These are phyloP conservation scores for Paracorniculantispora psalliotae DNA, from an alignment of 2,329 filamentous ascomycete species.

Conservation along the genomic window DNA sequence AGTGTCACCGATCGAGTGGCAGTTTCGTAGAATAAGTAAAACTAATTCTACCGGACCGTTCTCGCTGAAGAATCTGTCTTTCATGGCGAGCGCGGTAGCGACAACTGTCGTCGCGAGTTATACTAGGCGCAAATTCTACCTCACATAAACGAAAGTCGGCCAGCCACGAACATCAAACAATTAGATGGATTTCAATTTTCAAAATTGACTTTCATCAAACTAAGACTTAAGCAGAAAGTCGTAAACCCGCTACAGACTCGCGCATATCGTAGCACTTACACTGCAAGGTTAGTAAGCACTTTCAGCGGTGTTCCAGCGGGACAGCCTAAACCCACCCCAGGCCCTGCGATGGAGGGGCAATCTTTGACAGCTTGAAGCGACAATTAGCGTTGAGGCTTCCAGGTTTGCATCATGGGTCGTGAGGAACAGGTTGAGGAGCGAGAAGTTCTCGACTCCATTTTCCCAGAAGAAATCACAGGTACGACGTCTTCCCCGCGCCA, in stretches of 20 bases:
- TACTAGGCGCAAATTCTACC: too few species aligned
- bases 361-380: not conserved
- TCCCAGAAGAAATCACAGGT: conserved; percentile 96
- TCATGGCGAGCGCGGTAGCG: not conserved
- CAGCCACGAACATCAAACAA: too few species aligned
- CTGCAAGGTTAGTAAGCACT: conserved; percentile 2
- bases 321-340: not conserved
- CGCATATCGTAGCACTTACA: not conserved
- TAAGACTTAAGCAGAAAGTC: too few species aligned
- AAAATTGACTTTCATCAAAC: too few species aligned
- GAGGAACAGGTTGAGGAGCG: conserved; percentile 96
- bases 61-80: not conserved
- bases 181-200: too few species aligned
- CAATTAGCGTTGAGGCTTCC: not conserved
- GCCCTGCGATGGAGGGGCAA: conserved; percentile 2
- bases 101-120: too few species aligned
- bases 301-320: not conserved
- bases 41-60: not conserved
- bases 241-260: too few species aligned
- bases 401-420: conserved; percentile 48
- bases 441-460: conserved; percentile 97
- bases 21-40: not conserved
- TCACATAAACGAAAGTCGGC: too few species aligned
- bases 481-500: conserved; percentile 17
- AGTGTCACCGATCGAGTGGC: not conserved